Evolutionary conservation across 139 green algal species (phyloP).

Genomic region (Zygnema cylindricum): DNA sequence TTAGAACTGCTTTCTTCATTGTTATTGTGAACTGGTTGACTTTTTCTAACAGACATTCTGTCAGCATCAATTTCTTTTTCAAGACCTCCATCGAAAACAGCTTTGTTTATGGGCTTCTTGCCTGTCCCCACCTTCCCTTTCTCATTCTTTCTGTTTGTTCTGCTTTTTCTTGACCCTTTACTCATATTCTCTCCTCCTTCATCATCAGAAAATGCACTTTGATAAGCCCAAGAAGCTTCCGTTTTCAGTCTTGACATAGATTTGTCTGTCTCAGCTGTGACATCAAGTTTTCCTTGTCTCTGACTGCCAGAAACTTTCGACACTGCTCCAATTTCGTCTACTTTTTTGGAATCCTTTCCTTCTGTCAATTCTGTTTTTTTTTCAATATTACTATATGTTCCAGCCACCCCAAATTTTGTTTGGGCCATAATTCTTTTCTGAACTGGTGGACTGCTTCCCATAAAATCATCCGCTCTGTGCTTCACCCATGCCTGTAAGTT

Average conservation of each 20-base stretch:
- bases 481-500: constrained; percentile 45
- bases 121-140: not conserved
- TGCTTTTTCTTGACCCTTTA: not conserved
- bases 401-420: not conserved
- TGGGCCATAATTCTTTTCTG: constrained; percentile 52
- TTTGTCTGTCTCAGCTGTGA: not conserved
- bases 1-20: too few species aligned
- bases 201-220: constrained; percentile 40
- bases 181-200: constrained; percentile 17
- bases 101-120: not conserved
- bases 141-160: not conserved
- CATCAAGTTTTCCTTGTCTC: not conserved
- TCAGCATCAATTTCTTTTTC: not conserved
- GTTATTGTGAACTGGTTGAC: too few species aligned
- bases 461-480: constrained; percentile 43
- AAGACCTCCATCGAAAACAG: not conserved
- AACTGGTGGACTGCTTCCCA: constrained; percentile 41
- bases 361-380: not conserved
- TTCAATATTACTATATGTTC: too few species aligned
- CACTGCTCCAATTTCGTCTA: not conserved
- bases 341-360: not conserved
- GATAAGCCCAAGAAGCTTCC: constrained; percentile 26
- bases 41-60: too few species aligned
- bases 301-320: constrained; percentile 16
- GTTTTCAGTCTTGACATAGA: constrained; percentile 17